Conservation (phyloP, 768 basidiomycete species). For the Clavulina sp. region DNA sequence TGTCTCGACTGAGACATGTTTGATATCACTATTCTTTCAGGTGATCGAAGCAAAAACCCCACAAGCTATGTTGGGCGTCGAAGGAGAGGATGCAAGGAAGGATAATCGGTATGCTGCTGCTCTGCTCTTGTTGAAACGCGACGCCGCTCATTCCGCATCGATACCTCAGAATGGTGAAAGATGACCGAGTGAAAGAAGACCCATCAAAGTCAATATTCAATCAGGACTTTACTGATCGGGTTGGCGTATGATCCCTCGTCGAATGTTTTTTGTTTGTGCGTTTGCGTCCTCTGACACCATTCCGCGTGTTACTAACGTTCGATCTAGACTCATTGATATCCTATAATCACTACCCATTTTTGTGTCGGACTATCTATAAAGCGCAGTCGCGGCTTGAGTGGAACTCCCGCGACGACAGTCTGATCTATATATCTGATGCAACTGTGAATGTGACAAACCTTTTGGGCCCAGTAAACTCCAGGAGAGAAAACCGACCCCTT, state of each 20-base stretch:
- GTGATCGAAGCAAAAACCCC: slow-evolving; percentile 88
- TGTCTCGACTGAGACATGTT: background rate
- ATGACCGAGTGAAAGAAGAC: slow-evolving; percentile 52
- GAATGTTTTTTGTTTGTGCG: too few relatives aligned
- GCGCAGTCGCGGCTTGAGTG: too few relatives aligned
- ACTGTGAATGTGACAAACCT: too few relatives aligned
- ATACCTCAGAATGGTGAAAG: slow-evolving; percentile 61
- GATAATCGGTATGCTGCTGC: slow-evolving; percentile 52
- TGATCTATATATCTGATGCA: too few relatives aligned
- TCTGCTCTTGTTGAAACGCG: background rate
- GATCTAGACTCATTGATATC: too few relatives aligned
- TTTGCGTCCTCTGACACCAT: too few relatives aligned
- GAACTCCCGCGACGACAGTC: too few relatives aligned
- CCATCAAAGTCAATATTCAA: slow-evolving; percentile 32
- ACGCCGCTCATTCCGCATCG: background rate
- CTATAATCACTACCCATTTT: too few relatives aligned
- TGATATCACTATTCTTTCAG: slow-evolving; percentile 23
- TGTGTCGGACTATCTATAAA: too few relatives aligned
- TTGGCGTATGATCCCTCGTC: slow-evolving; percentile 18
- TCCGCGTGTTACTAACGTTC: too few relatives aligned
- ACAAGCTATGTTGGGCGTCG: slow-evolving; percentile 65
- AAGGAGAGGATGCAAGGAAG: slow-evolving; percentile 79
- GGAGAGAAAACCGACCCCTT: too few relatives aligned
- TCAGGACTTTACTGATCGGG: slow-evolving; percentile 29
- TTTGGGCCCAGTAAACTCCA: too few relatives aligned